Base-by-base conservation (phyloP, 192 early-diverging fungal species). In the Backusella australiensis region DNA sequence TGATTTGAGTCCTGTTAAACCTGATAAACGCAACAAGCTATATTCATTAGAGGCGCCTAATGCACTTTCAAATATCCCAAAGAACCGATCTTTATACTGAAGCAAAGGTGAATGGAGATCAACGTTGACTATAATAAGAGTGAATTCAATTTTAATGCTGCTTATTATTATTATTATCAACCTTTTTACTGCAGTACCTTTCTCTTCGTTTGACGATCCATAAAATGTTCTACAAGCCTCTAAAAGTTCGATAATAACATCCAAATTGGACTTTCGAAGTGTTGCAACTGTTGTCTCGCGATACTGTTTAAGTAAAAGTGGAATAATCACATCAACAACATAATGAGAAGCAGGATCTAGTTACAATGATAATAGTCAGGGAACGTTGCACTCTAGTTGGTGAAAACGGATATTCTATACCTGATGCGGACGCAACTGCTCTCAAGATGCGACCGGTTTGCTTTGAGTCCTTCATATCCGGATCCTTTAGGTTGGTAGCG, bases 21-120 rank as follows among this genome's bases (percentile, higher is more conserved):
- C 93, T 32, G 87, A 85, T 35, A 93, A 84, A 46, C 93, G 86
- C 65, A 96, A 77, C 8, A 89, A 89, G 69, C 86, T 90, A 76
- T 95, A 93, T 79, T 95, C 93, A 75, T 93, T 92, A 41, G 89
- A 88, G 0, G 90, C 83, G 26, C 91, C 79, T 6, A 92, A 76
- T 9, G 94, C 88, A 8, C 86, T 83, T 21, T 87, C 88, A 74
- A 93, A 97, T 4, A 94, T 78, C 53, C 85, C 89, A 73, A 95
- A 91, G 72, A 94, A 85, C n/a, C 90, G 86, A 76, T 89, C 89
- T 80, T 97, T 96, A 75, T 88, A 94, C 0, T 90, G 59, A 6
- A 91, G 75, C 39, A 96, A 78, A 26, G 94, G 93, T 8, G 86
- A 90, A 17, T 82, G 72, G 71, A 90, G 82, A 34, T 88, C 89